phyloP scores from a whole-genome alignment of 139 green algal genomes.

The Closterium sp. region DNA sequence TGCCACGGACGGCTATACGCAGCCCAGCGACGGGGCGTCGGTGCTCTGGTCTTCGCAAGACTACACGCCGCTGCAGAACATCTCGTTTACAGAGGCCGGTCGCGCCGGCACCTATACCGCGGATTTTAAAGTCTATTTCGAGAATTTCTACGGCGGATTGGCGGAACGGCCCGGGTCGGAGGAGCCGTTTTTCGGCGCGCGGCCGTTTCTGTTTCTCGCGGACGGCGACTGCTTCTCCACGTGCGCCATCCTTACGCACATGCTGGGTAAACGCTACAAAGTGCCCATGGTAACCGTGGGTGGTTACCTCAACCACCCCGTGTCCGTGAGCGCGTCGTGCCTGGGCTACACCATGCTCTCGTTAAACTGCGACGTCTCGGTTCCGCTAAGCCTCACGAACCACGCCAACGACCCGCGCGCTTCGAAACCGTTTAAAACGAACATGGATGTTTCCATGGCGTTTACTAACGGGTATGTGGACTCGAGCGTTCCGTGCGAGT shows the following conservation, averaged over 20 bases:
- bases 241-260: constrained; percentile 5
- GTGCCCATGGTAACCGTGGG: not conserved
- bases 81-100: not conserved
- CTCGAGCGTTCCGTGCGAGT: not conserved
- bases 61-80: not conserved
- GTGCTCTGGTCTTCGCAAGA: not conserved
- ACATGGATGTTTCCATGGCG: not conserved
- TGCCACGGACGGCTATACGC: not conserved
- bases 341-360: constrained; percentile 2
- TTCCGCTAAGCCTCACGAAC: not conserved
- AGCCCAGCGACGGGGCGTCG: not conserved
- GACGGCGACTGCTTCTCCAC: not conserved
- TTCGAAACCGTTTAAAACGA: not conserved
- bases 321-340: not conserved
- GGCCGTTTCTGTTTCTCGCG: not conserved
- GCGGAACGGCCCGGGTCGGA: not conserved
- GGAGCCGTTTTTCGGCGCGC: not conserved
- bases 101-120: not conserved
- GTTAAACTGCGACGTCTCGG: not conserved
- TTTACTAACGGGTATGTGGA: not conserved
- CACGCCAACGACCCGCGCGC: not conserved
- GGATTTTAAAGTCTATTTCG: not conserved
- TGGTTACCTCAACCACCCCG: not conserved
- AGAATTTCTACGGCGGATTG: not conserved
- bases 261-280: not conserved